A percentile compares a stretch with the other conserved stretches of the same genome.
phyloP scores from a whole-genome alignment of 202 grass and related monocot genomes.

The Saccharum hybrid region DNA sequence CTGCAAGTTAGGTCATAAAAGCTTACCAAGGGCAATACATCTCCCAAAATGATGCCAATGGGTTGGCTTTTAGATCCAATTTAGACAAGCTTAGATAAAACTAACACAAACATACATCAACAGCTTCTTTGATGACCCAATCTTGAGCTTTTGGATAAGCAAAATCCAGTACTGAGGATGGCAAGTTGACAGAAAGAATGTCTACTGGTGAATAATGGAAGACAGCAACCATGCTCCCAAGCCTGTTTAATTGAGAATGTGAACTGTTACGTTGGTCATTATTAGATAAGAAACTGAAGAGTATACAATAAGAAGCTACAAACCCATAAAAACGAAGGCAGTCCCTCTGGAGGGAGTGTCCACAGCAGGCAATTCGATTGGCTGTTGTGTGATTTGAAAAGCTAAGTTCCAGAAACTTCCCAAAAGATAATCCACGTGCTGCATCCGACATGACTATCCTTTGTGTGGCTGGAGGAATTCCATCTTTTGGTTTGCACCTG shows the following conservation, averaged over 20 bases:
- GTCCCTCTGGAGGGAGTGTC: constrained; percentile 97
- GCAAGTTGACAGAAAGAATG: constrained; percentile 89
- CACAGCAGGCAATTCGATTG: constrained; percentile 90
- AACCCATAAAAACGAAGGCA: constrained; percentile 99
- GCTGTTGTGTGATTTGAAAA: constrained; percentile 94
- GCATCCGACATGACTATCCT: constrained; percentile 94
- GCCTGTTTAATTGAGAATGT: constrained; percentile 59
- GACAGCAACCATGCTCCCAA: constrained; percentile 92
- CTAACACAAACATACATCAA: constrained; percentile 66
- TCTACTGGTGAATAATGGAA: constrained; percentile 95
- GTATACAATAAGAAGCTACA: constrained; percentile 31
- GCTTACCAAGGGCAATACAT: constrained; percentile 41
- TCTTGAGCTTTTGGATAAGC: constrained; percentile 56
- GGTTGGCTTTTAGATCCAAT: not conserved
- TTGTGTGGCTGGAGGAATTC: constrained; percentile 70
- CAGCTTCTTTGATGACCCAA: constrained; percentile 76
- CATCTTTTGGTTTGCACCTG: constrained; percentile 76
- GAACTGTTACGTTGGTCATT: constrained; percentile 33
- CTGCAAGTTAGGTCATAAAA: constrained; percentile 52
- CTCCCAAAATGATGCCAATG: constrained; percentile 26
- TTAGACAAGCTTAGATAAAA: constrained; percentile 24
- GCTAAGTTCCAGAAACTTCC: constrained; percentile 98
- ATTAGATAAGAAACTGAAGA: constrained; percentile 15
- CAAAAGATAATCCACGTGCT: constrained; percentile 94
- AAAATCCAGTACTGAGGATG: constrained; percentile 81